phyloP scores from a whole-genome alignment of 108 stramenopile species.

The Parmales sp. region DNA sequence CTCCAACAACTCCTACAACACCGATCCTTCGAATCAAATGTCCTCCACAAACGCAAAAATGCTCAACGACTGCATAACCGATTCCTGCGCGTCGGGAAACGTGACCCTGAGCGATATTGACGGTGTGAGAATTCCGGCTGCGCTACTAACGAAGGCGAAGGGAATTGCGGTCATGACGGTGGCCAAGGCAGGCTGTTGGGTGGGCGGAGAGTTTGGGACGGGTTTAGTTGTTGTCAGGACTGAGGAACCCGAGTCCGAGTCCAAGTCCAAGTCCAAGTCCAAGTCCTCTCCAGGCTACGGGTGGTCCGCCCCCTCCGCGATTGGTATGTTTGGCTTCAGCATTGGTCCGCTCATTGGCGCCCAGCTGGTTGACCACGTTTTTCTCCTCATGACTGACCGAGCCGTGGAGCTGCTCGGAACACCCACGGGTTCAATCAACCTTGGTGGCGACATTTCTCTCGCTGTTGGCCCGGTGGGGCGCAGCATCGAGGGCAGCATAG shows the following conservation, averaged over 20 bases:
- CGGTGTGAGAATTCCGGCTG: conserved; percentile 62
- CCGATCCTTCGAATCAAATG: not conserved
- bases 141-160: conserved; percentile 53
- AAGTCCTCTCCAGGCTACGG: too few relatives aligned
- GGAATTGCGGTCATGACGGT: conserved; percentile 70
- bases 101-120: conserved; percentile 57
- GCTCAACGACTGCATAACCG: too few relatives aligned
- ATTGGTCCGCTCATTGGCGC: conserved; percentile 56
- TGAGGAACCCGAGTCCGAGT: conserved; percentile 16
- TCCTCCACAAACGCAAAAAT: not conserved
- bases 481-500: conserved; percentile 71
- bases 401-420: conserved; percentile 75
- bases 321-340: conserved; percentile 62
- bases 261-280: too few relatives aligned
- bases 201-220: conserved; percentile 79
- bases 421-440: conserved; percentile 56
- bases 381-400: conserved; percentile 82
- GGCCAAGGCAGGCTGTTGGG: conserved; percentile 68
- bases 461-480: conserved; percentile 88
- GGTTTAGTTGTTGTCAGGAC: conserved; percentile 69
- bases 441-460: conserved; percentile 90
- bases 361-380: conserved; percentile 77
- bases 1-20: not conserved
- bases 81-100: too few relatives aligned
- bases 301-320: conserved; percentile 80